These are phyloP conservation scores for Trichophyton benhamiae DNA, from an alignment of 2,329 filamentous ascomycete species.

Conservation along the genomic window DNA sequence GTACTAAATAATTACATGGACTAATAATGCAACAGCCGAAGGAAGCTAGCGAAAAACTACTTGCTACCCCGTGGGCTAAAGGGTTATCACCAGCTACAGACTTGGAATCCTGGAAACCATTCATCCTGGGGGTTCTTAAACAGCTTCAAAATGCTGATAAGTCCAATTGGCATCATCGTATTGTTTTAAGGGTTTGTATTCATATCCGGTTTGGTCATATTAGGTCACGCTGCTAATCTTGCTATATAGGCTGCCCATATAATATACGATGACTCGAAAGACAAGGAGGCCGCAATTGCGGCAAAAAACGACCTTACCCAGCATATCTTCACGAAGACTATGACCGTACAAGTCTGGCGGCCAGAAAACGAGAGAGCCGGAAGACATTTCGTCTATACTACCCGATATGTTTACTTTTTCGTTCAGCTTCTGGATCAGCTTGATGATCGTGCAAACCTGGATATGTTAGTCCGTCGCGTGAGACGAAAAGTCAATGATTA, in stretches of 20 bases:
- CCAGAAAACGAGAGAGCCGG: conserved; percentile 76
- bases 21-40: conserved; percentile 29
- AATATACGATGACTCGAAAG: conserved; percentile 45
- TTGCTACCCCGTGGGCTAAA: conserved; percentile 43
- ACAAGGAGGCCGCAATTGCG: conserved; percentile 42
- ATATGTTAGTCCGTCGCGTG: conserved; percentile 64
- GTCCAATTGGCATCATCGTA: conserved; percentile 88
- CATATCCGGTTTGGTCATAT: conserved; percentile 16
- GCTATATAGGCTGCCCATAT: conserved; percentile 44
- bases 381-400: conserved; percentile 82
- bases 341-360: conserved; percentile 90
- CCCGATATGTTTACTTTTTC: conserved; percentile 74
- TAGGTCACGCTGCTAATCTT: conserved; percentile 3
- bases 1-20: conserved; percentile 16
- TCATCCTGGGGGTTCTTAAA: conserved; percentile 49
- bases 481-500: conserved; percentile 70
- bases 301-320: conserved; percentile 69
- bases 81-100: conserved; percentile 39
- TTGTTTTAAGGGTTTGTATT: conserved; percentile 57
- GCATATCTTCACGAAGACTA: conserved; percentile 86
- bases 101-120: conserved; percentile 45
- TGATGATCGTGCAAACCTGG: conserved; percentile 62
- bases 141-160: conserved; percentile 61
- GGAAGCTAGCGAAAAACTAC: conserved; percentile 39
- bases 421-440: conserved; percentile 61